Evolutionary conservation across 2,329 filamentous ascomycete genomes (phyloP).

Genomic region (Lojkania enalia): DNA sequence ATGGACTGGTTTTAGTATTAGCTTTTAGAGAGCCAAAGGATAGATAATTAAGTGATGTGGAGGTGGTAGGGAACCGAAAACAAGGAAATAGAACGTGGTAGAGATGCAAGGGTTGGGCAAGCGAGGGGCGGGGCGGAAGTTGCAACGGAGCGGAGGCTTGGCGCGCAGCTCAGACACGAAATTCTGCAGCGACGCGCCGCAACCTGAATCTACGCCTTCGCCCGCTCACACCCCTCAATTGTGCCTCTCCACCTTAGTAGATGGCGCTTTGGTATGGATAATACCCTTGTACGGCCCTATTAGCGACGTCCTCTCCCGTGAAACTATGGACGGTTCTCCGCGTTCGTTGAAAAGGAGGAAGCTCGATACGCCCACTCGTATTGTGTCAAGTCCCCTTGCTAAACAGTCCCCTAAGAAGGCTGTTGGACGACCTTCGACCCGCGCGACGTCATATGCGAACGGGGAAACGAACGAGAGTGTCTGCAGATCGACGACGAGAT

Average conservation of each 20-base stretch:
- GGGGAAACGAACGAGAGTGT: conserved; percentile 10
- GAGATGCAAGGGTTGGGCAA: background rate
- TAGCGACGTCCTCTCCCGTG: background rate
- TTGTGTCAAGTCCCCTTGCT: conserved; percentile 24
- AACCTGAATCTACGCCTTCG: background rate
- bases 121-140: background rate
- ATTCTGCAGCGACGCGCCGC: conserved; percentile 3
- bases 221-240: background rate
- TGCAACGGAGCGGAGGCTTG: conserved; percentile 1
- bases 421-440: conserved; percentile 25
- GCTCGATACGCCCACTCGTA: conserved; percentile 33
- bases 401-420: conserved; percentile 25
- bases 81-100: no score
- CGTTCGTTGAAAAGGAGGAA: conserved; percentile 43
- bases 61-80: no score
- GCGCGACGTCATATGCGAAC: conserved; percentile 15
- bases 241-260: background rate
- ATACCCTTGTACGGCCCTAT: background rate
- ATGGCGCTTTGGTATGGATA: no score
- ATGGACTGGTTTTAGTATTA: no score
- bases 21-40: no score
- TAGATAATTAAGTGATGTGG: no score
- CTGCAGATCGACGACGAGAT: conserved; percentile 11
- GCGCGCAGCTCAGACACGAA: conserved; percentile 5
- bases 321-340: conserved; percentile 39